Conservation (phyloP, 2,329 filamentous ascomycete genomes). For the Didymella arachidicola region DNA sequence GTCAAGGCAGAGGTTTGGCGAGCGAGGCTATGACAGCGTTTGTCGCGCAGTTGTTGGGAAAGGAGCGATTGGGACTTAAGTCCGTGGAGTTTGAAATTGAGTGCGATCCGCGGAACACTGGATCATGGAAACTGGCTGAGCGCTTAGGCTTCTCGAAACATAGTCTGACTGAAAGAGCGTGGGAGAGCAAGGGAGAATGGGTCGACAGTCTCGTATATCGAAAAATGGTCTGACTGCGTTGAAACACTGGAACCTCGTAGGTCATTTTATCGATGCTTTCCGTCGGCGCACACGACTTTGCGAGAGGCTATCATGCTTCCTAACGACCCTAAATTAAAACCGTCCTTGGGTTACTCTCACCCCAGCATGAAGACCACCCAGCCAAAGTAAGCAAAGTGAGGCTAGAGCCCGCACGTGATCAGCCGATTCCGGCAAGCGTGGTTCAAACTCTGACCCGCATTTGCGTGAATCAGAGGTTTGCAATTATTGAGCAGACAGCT, state of each 20-base stretch:
- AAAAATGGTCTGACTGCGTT: slow-evolving; percentile 11
- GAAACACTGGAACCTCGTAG: too few relatives aligned
- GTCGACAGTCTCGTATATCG: slow-evolving; percentile 42
- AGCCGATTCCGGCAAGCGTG: slow-evolving; percentile 6
- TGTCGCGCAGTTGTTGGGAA: slow-evolving; percentile 26
- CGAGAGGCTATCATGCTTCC: too few relatives aligned
- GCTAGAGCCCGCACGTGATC: slow-evolving; percentile 8
- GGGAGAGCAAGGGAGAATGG: slow-evolving; percentile 45
- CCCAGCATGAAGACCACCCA: too few relatives aligned
- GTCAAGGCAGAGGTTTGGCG: slow-evolving; percentile 40
- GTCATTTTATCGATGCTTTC: too few relatives aligned
- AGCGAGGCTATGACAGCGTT: slow-evolving; percentile 45
- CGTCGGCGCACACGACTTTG: too few relatives aligned
- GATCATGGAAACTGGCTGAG: slow-evolving; percentile 42
- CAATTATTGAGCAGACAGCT: slow-evolving; percentile 7
- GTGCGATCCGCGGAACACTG: slow-evolving; percentile 46
- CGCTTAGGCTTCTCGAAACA: slow-evolving; percentile 39
- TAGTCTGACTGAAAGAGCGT: slow-evolving; percentile 37
- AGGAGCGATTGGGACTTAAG: slow-evolving; percentile 8
- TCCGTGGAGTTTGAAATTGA: slow-evolving; percentile 44
- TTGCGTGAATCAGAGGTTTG: slow-evolving; percentile 11
- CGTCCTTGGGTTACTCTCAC: too few relatives aligned
- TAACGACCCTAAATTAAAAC: too few relatives aligned
- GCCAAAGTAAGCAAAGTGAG: too few relatives aligned
- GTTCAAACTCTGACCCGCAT: not conserved